Evolutionary conservation across 768 basidiomycete species (phyloP).

Genomic region (Epithele typhae): DNA sequence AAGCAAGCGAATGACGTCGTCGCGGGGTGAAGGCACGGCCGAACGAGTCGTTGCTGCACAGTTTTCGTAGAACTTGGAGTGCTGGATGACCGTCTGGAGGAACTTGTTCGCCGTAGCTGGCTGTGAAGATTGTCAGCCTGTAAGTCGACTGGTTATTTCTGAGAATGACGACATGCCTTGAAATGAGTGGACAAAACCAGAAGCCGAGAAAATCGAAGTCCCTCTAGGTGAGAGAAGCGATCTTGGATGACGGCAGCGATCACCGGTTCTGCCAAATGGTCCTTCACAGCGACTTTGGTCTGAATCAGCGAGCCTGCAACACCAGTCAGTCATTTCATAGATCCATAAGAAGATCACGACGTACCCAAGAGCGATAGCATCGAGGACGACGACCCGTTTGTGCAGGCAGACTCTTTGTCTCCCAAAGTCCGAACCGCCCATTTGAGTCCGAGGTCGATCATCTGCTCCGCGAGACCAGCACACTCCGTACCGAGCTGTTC

Average conservation of each 20-base stretch:
- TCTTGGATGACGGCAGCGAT: conserved; percentile 59
- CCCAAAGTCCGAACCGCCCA: conserved; percentile 17
- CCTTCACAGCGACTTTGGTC: conserved; percentile 32
- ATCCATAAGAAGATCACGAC: too few relatives aligned
- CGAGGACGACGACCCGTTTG: too few relatives aligned
- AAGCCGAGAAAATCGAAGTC: conserved; percentile 25
- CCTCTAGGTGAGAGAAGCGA: conserved; percentile 38
- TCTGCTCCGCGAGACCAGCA: not conserved
- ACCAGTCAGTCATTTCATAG: too few relatives aligned
- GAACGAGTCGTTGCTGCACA: conserved; percentile 24
- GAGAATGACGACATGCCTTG: conserved; percentile 47
- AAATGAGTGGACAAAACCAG: conserved; percentile 31
- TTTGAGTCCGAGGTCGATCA: conserved; percentile 15
- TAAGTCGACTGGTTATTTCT: not conserved
- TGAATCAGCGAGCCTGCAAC: conserved; percentile 1
- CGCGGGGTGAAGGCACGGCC: conserved; percentile 29
- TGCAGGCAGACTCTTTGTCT: not conserved
- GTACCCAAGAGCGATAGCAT: too few relatives aligned
- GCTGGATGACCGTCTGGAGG: conserved; percentile 72
- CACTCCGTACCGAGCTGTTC: conserved; percentile 1
- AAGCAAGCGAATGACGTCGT: conserved; percentile 52
- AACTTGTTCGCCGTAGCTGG: conserved; percentile 71
- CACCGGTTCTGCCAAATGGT: conserved; percentile 68
- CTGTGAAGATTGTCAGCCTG: conserved; percentile 25
- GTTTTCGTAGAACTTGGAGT: conserved; percentile 53